Base-by-base conservation (phyloP, 169 alveolate genomes). In the Plasmodium cynomolgi region DNA sequence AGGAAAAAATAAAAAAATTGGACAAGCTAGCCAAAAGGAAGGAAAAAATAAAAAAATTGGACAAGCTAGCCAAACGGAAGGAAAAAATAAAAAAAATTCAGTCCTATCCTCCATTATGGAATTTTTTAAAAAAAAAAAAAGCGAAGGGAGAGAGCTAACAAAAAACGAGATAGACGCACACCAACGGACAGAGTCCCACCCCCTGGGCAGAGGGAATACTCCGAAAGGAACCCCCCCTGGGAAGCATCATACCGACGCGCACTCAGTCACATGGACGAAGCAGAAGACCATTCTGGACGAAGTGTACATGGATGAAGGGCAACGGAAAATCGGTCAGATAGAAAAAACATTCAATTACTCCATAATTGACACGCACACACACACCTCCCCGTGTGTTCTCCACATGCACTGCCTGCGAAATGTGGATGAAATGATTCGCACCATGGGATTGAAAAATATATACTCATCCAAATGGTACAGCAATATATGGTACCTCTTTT, bases 321-420 rank as follows among this genome's bases (percentile, higher is more conserved):
- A 7, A 34, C 58, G 93, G 71, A 86, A 86, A 79, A 86, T 86
- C 37, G 84, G 93, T 20, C 88, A 86, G 81, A 86, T 86, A 23
- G 93, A 75, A 86, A 86, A 86, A 56, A 86, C 93, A 31, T 86
- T 86, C 71, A 86, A 86, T 31, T 86, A 86, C 62, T 86, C 93
- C 11, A 77, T 86, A 26, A 50, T 86, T 86, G 93, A 86, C 41
- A 75, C 83, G 62, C 54, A 86, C 6, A 86, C 93, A 33, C 86
- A 75, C 71, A 75, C 93, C 23, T 86, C 93, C 0, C 93, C 93
- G 26, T 86, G 93, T n/a, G 47, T 86, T 29, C 93, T 86, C 68
- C 93, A 86, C 68, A 86, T 86, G 58, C 93, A 86, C 80, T 86
- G 93, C 44, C 80, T 86, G 11, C 80, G 93, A 86, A 86, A 86